These are phyloP conservation scores for Eucalyptus fibrosa DNA, from an alignment of 345 rosid species.

Conservation along the genomic window DNA sequence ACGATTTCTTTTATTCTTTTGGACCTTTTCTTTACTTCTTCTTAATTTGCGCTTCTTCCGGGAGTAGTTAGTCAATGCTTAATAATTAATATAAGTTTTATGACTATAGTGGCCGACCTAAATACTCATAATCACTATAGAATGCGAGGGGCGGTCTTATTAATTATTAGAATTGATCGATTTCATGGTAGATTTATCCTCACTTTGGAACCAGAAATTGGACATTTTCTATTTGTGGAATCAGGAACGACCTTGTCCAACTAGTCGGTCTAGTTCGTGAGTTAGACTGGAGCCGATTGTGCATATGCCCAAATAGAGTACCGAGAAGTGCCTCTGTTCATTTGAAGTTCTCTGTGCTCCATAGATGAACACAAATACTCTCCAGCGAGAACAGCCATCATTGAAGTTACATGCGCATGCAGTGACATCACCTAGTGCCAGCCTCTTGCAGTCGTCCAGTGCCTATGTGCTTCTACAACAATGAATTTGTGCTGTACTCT, in stretches of 20 bases:
- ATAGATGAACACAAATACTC: background rate
- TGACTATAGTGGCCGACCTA: background rate
- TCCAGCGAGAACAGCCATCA: background rate
- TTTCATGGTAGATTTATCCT: rapidly evolving
- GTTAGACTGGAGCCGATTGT: rapidly evolving
- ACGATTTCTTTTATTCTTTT: background rate
- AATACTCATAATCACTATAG: background rate
- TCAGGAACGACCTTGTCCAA: rapidly evolving
- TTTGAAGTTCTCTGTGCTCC: background rate
- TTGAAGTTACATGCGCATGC: background rate
- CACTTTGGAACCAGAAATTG: rapidly evolving
- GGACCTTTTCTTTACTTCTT: background rate
- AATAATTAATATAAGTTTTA: background rate
- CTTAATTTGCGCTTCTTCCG: background rate
- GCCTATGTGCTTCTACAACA: background rate
- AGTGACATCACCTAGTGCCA: background rate
- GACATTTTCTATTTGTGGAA: background rate
- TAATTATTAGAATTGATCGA: background rate
- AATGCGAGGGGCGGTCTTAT: background rate
- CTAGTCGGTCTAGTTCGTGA: rapidly evolving
- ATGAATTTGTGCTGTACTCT: background rate
- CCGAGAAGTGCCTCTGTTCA: background rate
- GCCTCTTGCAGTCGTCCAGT: background rate
- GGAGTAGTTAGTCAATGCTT: background rate
- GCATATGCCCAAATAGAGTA: background rate